Conservation (phyloP, 2,329 filamentous ascomycete species). For the Diaporthe sp. region DNA sequence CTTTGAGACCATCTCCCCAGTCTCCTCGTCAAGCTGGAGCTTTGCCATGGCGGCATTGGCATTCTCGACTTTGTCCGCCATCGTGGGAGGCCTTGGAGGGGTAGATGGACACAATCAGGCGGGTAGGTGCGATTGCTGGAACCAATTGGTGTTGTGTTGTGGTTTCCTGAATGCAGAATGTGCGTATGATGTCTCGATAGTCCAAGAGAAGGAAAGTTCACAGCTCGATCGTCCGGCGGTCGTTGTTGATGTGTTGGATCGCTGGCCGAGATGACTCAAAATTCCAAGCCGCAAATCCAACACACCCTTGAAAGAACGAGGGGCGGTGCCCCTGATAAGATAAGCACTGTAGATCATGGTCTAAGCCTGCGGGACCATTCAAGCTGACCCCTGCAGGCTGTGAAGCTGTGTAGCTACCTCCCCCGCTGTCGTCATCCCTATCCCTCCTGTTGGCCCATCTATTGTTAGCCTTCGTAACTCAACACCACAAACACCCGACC, state of each 20-base stretch:
- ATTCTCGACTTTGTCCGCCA: constrained; percentile 53
- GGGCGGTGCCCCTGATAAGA: constrained; percentile 39
- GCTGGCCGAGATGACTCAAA: constrained; percentile 39
- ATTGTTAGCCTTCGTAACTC: background rate
- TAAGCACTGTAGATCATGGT: constrained; percentile 25
- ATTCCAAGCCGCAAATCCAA: constrained; percentile 32
- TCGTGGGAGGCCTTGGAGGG: constrained; percentile 39
- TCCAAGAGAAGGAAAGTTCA: background rate
- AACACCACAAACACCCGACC: background rate
- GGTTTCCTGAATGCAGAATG: too few relatives aligned
- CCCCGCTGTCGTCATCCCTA: constrained; percentile 41
- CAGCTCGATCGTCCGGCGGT: background rate
- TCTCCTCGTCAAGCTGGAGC: constrained; percentile 57
- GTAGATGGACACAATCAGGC: background rate
- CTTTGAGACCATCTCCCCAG: constrained; percentile 59
- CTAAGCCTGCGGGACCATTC: background rate
- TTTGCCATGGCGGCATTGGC: constrained; percentile 49
- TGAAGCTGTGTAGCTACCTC: background rate
- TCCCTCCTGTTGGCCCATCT: background rate
- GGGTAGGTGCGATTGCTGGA: background rate
- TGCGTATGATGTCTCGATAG: background rate
- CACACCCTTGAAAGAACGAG: constrained; percentile 12
- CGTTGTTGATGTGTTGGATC: background rate
- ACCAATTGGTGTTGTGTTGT: constrained; percentile 8
- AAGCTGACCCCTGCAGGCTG: constrained; percentile 28